Base-by-base conservation (phyloP, 2,329 filamentous ascomycete species). In the Taxawa tesnikishii region DNA sequence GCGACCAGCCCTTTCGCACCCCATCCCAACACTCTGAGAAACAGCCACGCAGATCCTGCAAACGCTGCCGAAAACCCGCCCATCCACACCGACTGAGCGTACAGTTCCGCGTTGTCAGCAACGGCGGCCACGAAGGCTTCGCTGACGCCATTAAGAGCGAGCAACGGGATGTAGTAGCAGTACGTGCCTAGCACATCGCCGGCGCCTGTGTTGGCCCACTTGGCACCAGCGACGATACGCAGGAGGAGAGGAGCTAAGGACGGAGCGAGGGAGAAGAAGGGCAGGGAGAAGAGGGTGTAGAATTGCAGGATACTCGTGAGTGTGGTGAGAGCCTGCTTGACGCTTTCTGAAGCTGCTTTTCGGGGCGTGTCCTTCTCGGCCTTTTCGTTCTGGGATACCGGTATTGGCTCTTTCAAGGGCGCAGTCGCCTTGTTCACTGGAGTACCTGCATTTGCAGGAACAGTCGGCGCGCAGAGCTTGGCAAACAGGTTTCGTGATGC, bases 101-200 rank as follows among this genome's bases (percentile, higher is more conserved):
- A 75, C 3, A 98, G 71, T 43, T 96, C 70, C 4, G 67, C 57
- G 40, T 83, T 70, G 0, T 72, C 78, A 1, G 88, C 87, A 1
- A 92, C 83, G 2, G 83, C 84, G 1, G 87, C 79, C 11, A 96
- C 87, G 46, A 98, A 96, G 0, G 85, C 83, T 58, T 98, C 90
- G 2, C 80, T 75, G 14, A 96, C 73, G 31, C 90, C 90, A 49
- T 98, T 98, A 46, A 93, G 62, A 3, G 88, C 90, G 4, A 96
- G 69, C 15, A 96, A 75, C 0, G 90, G 90, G 37, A 98, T 83
- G 59, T 94, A 96, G 55, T 84, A 85, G 60, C 83, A 87, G 56
- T 94, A 98, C 0, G 69, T 70, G 0, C 78, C 75, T 5, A 98
- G 67, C 3, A 90, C 78, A 6, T 68, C 56, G 5, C 78, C 77